Evolutionary conservation across 129 eudicot genomes (phyloP), one percentile per base, ranked within the genome.

Genomic region (Centrapalus pauciflorus): DNA sequence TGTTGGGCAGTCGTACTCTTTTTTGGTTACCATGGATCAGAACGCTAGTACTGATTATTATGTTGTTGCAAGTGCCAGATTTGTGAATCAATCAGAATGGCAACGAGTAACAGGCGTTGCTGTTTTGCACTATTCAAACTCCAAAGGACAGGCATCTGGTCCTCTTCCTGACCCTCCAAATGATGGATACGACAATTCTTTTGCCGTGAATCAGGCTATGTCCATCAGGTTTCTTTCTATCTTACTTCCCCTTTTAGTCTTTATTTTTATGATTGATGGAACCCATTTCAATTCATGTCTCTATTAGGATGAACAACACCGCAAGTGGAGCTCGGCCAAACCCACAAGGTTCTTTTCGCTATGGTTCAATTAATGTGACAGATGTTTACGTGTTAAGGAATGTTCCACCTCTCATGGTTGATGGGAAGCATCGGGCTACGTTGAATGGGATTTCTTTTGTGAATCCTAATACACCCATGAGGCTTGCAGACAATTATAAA

Each of bases 321-420:
- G 99, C 99, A n/a, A 89, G 99, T 79, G 99, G 99, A 63, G 97
- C 99, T 61, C 97, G 99, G 33, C 97, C 99, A 27, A 94, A 94
- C 72, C 95, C 99, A 3, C 99, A 94, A 80, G 99, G 99, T n/a
- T 94, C 99, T 6, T 94, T 86, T 54, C 95, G 80, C 4, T 94
- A 94, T 26, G 99, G 99, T 48, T 56, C 70, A 2, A 94, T 94
- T 41, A 85, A 82, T 56, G 97, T 94, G 45, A 86, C 99, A 0
- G 85, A 86, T 37, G 65, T 73, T 7, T 86, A 89, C 13, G 63
- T 83, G 5, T 67, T 94, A 55, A 78, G 64, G 71, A 89, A 68
- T 50, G 52, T 70, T 65, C 97, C 97, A 67, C 97, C 93, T n/a
- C 21, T 59, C 41, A 64, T 13, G 45, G 87, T 94, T 41, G 78